phyloP scores from a whole-genome alignment of 192 early-diverging fungal species.

The Entomortierella lignicola region DNA sequence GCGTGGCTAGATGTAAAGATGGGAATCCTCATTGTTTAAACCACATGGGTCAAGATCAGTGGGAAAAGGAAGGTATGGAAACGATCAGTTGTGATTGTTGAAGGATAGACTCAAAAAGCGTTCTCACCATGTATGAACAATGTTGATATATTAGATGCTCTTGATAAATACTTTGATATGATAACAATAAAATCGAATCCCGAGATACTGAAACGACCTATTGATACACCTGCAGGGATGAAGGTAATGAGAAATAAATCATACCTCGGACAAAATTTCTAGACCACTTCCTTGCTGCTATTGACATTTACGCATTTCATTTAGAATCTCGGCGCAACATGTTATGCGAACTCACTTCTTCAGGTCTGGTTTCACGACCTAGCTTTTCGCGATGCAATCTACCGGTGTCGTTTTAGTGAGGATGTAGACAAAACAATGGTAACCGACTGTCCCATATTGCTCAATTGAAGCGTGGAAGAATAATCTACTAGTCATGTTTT shows the following conservation, averaged over 20 bases:
- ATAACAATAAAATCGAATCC: neutral
- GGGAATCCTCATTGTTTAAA: constrained; percentile 52
- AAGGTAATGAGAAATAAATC: constrained; percentile 13
- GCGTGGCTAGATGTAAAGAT: constrained; percentile 34
- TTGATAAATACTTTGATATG: constrained; percentile 8
- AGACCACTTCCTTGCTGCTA: neutral
- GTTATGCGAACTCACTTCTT: constrained; percentile 49
- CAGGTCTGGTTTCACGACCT: constrained; percentile 58
- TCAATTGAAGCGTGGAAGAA: neutral
- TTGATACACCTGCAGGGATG: constrained; percentile 33
- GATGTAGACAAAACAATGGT: constrained; percentile 16
- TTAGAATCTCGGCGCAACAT: constrained; percentile 58
- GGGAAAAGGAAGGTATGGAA: constrained; percentile 47
- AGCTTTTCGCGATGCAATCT: constrained; percentile 40
- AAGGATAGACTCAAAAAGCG: neutral
- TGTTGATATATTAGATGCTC: constrained; percentile 18
- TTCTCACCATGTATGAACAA: neutral
- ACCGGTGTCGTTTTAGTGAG: constrained; percentile 7
- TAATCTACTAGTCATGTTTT: no score
- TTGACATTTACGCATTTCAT: neutral
- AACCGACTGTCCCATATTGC: neutral
- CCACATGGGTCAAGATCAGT: constrained; percentile 45
- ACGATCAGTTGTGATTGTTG: neutral
- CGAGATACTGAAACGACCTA: neutral
- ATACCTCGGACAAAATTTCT: neutral